phyloP scores from a whole-genome alignment of 2,329 filamentous ascomycete genomes.

The Teratosphaeria pseudoeucalypti region DNA sequence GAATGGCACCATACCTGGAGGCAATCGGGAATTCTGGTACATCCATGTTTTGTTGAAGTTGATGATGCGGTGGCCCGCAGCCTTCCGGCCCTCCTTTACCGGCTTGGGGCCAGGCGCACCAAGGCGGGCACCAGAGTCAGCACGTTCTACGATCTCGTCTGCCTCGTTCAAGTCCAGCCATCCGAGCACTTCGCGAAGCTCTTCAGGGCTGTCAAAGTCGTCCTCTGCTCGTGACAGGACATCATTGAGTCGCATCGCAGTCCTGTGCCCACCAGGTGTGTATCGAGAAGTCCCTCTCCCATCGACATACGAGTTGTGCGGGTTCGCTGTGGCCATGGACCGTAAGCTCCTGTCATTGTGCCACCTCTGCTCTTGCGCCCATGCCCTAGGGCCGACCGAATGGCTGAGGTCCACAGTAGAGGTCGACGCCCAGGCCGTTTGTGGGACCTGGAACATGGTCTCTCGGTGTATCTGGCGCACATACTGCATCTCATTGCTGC shows the following conservation, averaged over 20 bases:
- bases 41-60: conserved; percentile 54
- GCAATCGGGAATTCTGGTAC: conserved; percentile 68
- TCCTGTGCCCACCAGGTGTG: conserved; percentile 44
- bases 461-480: neutral
- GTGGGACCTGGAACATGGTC: neutral
- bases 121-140: neutral
- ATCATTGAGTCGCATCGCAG: conserved; percentile 52
- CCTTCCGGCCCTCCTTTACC: neutral
- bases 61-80: conserved; percentile 6
- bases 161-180: neutral
- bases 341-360: neutral
- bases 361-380: conserved; percentile 1
- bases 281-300: conserved; percentile 24
- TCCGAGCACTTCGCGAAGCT: conserved; percentile 38
- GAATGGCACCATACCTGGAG: conserved; percentile 55
- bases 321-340: neutral
- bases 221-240: conserved; percentile 64
- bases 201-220: conserved; percentile 44
- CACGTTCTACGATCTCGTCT: neutral
- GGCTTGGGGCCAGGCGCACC: neutral
- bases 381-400: neutral
- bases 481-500: neutral
- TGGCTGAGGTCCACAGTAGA: neutral
- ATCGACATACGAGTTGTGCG: neutral
- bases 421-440: neutral